These are phyloP conservation scores for Seiridium unicorne DNA, from an alignment of 2,329 filamentous ascomycete genomes.

Conservation along the genomic window DNA sequence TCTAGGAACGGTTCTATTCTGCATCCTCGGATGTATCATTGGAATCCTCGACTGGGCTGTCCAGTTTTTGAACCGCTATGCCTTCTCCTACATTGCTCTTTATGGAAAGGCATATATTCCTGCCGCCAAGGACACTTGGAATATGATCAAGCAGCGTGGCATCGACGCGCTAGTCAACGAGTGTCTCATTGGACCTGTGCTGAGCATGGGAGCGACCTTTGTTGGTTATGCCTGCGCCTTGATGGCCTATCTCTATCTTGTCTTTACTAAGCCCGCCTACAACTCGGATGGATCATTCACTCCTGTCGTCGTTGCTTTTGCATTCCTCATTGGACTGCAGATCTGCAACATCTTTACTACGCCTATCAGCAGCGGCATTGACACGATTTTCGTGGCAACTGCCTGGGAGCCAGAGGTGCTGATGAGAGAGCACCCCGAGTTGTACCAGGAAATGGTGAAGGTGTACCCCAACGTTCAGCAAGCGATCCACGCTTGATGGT, in stretches of 20 bases:
- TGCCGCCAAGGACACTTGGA: slow-evolving; percentile 70
- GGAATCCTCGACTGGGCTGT: slow-evolving; percentile 80
- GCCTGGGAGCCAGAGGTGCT: slow-evolving; percentile 71
- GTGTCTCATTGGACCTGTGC: slow-evolving; percentile 73
- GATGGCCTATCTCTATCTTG: slow-evolving; percentile 82
- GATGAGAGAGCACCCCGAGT: slow-evolving; percentile 75
- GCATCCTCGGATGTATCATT: slow-evolving; percentile 74
- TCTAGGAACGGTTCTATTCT: slow-evolving; percentile 62
- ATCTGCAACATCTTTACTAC: slow-evolving; percentile 88
- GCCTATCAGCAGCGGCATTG: slow-evolving; percentile 82
- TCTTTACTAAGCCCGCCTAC: slow-evolving; percentile 78
- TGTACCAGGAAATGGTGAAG: slow-evolving; percentile 75
- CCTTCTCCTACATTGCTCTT: slow-evolving; percentile 87
- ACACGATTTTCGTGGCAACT: slow-evolving; percentile 84
- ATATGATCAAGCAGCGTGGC: slow-evolving; percentile 86
- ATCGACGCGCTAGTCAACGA: slow-evolving; percentile 89
- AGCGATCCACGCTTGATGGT: slow-evolving; percentile 62
- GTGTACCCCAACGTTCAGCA: slow-evolving; percentile 84
- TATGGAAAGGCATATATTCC: slow-evolving; percentile 87
- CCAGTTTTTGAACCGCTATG: slow-evolving; percentile 87
- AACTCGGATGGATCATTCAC: slow-evolving; percentile 69
- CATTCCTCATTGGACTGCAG: slow-evolving; percentile 88
- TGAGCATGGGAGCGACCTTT: slow-evolving; percentile 59
- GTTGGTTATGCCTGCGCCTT: slow-evolving; percentile 81
- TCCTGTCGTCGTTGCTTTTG: slow-evolving; percentile 48